phyloP scores from a whole-genome alignment of 345 rosid genomes.

The Aquilaria sinensis region DNA sequence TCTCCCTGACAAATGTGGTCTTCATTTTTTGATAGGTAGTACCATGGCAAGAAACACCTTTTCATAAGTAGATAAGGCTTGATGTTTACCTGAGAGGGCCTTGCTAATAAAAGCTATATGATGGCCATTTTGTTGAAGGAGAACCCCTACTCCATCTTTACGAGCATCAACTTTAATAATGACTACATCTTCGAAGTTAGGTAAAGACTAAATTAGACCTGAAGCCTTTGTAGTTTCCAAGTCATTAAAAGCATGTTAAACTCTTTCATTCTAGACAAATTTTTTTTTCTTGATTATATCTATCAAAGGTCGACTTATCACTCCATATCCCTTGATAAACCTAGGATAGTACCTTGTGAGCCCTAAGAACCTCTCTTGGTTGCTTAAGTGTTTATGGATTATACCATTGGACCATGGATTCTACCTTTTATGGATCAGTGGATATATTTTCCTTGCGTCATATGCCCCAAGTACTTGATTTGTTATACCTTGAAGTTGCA shows the following conservation, averaged over 20 bases:
- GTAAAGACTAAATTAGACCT: not conserved
- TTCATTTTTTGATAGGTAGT: not conserved
- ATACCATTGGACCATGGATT: no score
- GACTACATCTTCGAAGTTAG: not conserved
- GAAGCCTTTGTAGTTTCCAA: not conserved
- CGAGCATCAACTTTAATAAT: no score
- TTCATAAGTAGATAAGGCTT: no score
- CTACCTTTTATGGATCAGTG: no score
- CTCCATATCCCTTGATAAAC: not conserved
- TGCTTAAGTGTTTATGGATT: no score
- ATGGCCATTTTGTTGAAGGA: no score
- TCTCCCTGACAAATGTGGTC: not conserved
- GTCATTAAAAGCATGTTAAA: not conserved
- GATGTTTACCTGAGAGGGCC: no score
- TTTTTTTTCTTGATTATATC: not conserved
- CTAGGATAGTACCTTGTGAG: no score
- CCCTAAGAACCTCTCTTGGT: no score
- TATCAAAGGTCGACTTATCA: not conserved
- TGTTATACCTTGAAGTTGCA: not conserved
- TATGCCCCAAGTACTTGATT: not conserved
- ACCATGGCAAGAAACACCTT: not conserved
- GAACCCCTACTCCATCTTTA: no score
- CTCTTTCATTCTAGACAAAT: not conserved
- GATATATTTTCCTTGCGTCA: no score
- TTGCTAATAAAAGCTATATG: no score